These are phyloP conservation scores for Boletus sensibilis DNA, from an alignment of 768 basidiomycete species.

Conservation along the genomic window DNA sequence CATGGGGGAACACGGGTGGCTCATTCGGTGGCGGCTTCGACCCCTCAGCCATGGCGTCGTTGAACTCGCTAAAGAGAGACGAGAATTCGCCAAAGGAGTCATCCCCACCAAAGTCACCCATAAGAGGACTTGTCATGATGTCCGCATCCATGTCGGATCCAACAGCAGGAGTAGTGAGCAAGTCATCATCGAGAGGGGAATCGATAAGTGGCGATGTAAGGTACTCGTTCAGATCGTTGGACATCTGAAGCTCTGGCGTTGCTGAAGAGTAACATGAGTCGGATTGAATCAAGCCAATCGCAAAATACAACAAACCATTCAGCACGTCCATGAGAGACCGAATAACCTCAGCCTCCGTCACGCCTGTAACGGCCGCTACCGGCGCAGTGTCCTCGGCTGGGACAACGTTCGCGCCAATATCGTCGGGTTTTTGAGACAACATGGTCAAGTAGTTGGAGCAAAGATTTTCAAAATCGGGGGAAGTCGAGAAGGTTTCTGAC, in stretches of 20 bases:
- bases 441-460: constrained; percentile 67
- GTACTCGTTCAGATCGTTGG: constrained; percentile 41
- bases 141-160: constrained; percentile 38
- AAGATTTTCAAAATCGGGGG: constrained; percentile 45
- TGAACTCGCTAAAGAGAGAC: constrained; percentile 32
- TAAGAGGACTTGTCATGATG: constrained; percentile 42
- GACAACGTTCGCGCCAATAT: constrained; percentile 37
- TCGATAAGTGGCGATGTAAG: constrained; percentile 49
- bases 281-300: rapidly evolving
- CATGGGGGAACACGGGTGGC: constrained; percentile 7
- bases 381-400: constrained; percentile 28
- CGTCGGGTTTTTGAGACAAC: constrained; percentile 52
- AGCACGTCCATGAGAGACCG: constrained; percentile 41
- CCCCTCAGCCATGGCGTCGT: constrained; percentile 14
- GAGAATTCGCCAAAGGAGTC: constrained; percentile 34
- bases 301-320: constrained; percentile 30
- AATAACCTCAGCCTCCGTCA: constrained; percentile 33
- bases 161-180: constrained; percentile 44
- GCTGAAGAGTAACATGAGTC: not conserved
- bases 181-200: constrained; percentile 45
- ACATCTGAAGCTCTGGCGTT: constrained; percentile 40
- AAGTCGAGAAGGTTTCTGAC: constrained; percentile 26
- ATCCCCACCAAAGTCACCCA: constrained; percentile 34
- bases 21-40: constrained; percentile 15
- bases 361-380: constrained; percentile 18